Percentiles rank a stretch among this genome's conserved stretches.
These are phyloP conservation scores for Taphrina confusa DNA, from an alignment of 1,139 yeast species.

Conservation along the genomic window DNA sequence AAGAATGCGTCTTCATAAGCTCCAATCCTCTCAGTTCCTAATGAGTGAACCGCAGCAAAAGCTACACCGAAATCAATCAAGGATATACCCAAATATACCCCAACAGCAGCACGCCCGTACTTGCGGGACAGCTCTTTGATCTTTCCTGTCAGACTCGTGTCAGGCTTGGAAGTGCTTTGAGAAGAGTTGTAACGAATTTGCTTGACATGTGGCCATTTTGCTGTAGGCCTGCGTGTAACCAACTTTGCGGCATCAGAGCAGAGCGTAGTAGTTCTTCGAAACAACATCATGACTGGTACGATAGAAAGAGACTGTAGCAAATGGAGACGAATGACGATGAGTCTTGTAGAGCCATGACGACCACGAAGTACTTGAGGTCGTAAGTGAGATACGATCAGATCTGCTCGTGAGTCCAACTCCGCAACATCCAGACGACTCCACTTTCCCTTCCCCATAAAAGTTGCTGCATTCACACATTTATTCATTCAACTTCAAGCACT, in stretches of 20 bases:
- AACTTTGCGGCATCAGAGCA: not conserved
- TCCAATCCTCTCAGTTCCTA: constrained; percentile 78
- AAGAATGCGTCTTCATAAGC: constrained; percentile 60
- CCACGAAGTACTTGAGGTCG: no score
- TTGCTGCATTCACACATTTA: no score
- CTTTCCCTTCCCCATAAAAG: no score
- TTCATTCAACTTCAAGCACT: no score
- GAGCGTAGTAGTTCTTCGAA: not conserved
- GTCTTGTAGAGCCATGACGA: no score
- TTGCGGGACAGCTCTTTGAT: constrained; percentile 72
- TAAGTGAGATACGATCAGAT: no score
- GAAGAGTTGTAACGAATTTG: not conserved
- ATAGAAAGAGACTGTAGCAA: no score
- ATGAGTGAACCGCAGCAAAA: constrained; percentile 75
- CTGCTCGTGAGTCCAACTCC: no score
- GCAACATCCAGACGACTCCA: no score
- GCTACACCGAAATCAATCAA: constrained; percentile 80
- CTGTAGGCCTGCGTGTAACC: not conserved
- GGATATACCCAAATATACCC: constrained; percentile 72
- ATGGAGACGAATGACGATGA: no score
- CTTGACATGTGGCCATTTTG: not conserved
- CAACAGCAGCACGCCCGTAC: constrained; percentile 90
- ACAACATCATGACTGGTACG: not conserved
- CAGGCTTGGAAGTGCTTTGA: not conserved
- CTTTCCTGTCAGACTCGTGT: constrained; percentile 32